Base-by-base conservation (phyloP, 2,329 filamentous ascomycete species). In the Clonostachys sp. region DNA sequence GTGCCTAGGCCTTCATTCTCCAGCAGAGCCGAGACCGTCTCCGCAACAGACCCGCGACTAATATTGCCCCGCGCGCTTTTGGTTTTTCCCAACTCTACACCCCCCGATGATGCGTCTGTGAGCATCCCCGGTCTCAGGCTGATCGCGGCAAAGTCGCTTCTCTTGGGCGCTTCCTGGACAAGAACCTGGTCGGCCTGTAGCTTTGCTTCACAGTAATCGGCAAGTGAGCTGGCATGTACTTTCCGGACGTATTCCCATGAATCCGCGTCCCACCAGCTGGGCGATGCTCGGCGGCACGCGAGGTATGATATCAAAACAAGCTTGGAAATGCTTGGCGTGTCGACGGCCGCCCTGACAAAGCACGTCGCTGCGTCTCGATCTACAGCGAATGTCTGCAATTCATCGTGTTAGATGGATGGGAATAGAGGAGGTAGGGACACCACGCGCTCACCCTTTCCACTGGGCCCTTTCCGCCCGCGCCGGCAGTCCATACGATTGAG, bases 401-500 rank as follows among this genome's bases (percentile, higher is more conserved):
- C n/a, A 18, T 30, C n/a, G 20, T 24, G 18, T 45, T 51, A 30
- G 24, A 9, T 10, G 9, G 24, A 30, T 30, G 24, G 9, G 10
- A 10, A 30, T 4, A 10, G 24, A 10, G 24, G 41, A 53, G n/a
- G 3, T 9, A 17, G 9, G 38, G 14, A 44, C 3, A n/a, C 9
- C 9, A 17, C 34, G 6, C 30, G 45, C 47, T 43, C 62, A 75
- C 73, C 52, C 69, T 59, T 49, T 79, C 73, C 1, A 78, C 61
- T 2, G 72, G 77, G n/a, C 80, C 75, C 55, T 80, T 80, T 17
- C 81, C 81, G 35, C 77, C 81, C 2, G 81, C 81, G 81, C 83
- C 84, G 17, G 85, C 84, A 53, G 77, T 81, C 80, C 81, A 89
- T 51, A 87, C 77, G 34, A 88, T 73, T 61, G 83, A 87, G 61